Evolutionary conservation across 164 flowering plant species (phyloP).

Genomic region (Dillenia turbinata): DNA sequence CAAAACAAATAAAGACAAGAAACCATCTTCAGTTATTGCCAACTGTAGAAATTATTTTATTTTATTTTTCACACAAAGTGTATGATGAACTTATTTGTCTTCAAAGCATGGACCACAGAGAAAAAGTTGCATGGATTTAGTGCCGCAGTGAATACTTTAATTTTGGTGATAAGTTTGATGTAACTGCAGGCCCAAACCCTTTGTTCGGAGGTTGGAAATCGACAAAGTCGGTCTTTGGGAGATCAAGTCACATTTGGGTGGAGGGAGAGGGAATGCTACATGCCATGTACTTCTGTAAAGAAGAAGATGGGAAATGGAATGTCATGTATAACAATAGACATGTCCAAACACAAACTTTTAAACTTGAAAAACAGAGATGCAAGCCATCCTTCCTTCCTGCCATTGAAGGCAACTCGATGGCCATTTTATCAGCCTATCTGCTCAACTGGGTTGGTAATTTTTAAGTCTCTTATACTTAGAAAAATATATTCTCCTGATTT

Average conservation of each 20-base stretch:
- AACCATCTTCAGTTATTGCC: too few relatives aligned
- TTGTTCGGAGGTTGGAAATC: neutral
- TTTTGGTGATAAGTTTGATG: neutral
- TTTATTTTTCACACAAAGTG: too few relatives aligned
- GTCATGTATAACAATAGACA: slow-evolving; percentile 11
- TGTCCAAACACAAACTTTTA: slow-evolving; percentile 7
- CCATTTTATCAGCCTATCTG: slow-evolving; percentile 6
- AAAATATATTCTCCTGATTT: too few relatives aligned
- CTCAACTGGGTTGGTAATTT: slow-evolving; percentile 7
- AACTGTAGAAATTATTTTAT: too few relatives aligned
- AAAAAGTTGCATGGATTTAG: too few relatives aligned
- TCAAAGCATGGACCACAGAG: too few relatives aligned
- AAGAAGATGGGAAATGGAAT: slow-evolving; percentile 9
- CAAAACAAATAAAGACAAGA: too few relatives aligned
- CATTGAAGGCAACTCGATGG: slow-evolving; percentile 5
- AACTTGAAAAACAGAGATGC: slow-evolving; percentile 8
- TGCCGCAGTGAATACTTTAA: too few relatives aligned
- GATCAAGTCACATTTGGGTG: slow-evolving; percentile 6
- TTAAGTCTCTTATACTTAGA: neutral
- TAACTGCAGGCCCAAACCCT: slow-evolving; percentile 8
- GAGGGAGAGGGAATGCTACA: slow-evolving; percentile 16
- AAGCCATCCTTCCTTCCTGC: slow-evolving; percentile 17
- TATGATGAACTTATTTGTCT: too few relatives aligned
- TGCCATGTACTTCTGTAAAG: slow-evolving; percentile 12
- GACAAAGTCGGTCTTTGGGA: slow-evolving; percentile 7